Evolutionary conservation across 2,329 filamentous ascomycete species (phyloP), one percentile per base, ranked within the genome.

Genomic region (Fusarium illudens): DNA sequence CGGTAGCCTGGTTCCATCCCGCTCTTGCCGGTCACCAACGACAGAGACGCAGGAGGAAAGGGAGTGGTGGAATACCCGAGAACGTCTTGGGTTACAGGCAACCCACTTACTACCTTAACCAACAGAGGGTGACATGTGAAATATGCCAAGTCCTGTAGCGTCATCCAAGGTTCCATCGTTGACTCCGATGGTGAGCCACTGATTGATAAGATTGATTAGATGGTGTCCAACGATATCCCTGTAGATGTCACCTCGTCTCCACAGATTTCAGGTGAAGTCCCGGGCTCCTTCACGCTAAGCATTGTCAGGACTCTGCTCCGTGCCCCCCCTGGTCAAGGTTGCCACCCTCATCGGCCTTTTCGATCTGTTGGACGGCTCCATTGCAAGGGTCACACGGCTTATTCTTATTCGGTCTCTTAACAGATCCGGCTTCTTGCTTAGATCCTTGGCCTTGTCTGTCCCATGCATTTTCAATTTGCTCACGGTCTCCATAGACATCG

Each of bases 151-250:
- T 27, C 39, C 39, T 3, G 25, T 46, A 46, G 39, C n/a, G 39
- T 22, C 22, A 46, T 27, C 39, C 39, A 27, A 17, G 15, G 39
- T 46, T 46, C 39, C 22, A 46, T 27, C 39, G 10, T 17, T 15
- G 17, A 17, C n/a, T 46, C 39, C 22, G 39, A 46, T 46, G 22
- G 17, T 7, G 22, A n/a, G 15, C 39, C 15, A 17, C 10, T 46
- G 39, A 46, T 46, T 46, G 39, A 46, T 46, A 46, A 46, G 39
- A 46, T 46, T 46, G 39, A 46, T 46, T 46, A 46, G 39, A 46
- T 46, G 39, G 39, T 46, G 39, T 46, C 39, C 39, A 46, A 46
- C 27, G 39, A 20, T 46, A 46, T 46, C 39, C 39, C 22, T 46
- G 39, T 6, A 27, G 10, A 46, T 44, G 22, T 46, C 39, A 46